A percentile compares a stretch with the other conserved stretches of the same genome.
phyloP scores from a whole-genome alignment of 192 early-diverging fungal species.

The Linnemannia elongata region DNA sequence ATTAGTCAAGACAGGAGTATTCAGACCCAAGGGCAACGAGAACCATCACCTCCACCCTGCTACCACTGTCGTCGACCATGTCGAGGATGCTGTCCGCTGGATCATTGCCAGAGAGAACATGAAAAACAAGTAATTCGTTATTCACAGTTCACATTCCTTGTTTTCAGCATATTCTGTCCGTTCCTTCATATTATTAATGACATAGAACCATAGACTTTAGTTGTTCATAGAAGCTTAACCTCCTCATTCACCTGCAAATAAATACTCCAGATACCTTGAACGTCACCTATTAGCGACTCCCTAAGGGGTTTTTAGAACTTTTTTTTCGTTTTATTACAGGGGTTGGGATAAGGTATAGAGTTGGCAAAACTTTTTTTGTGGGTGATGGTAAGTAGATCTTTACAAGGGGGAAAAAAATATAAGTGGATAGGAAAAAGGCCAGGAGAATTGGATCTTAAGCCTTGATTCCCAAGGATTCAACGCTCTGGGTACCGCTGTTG shows the following conservation, averaged over 20 bases:
- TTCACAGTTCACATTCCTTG: background rate
- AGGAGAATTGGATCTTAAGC: background rate
- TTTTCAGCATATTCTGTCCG: background rate
- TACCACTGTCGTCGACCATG: constrained; percentile 68
- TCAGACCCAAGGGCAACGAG: constrained; percentile 59
- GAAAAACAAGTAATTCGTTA: background rate
- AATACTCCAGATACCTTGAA: background rate
- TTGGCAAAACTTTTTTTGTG: constrained; percentile 1
- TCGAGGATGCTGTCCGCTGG: constrained; percentile 75
- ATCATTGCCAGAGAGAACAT: constrained; percentile 47
- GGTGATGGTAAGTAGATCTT: background rate
- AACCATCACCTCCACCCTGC: constrained; percentile 72
- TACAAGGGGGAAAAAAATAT: background rate
- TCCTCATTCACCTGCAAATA: background rate
- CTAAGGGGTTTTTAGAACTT: background rate
- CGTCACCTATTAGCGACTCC: background rate
- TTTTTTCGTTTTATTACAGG: background rate
- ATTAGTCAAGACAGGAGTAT: constrained; percentile 81
- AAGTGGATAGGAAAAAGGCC: no score
- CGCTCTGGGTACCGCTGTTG: constrained; percentile 36
- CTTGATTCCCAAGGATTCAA: constrained; percentile 24
- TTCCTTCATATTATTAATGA: background rate
- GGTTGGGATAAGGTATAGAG: background rate
- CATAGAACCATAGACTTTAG: background rate
- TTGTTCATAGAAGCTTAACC: background rate